Evolutionary conservation across 148 eudicot genomes (phyloP), one percentile per base, ranked within the genome.

Genomic region (Talinum fruticosum): DNA sequence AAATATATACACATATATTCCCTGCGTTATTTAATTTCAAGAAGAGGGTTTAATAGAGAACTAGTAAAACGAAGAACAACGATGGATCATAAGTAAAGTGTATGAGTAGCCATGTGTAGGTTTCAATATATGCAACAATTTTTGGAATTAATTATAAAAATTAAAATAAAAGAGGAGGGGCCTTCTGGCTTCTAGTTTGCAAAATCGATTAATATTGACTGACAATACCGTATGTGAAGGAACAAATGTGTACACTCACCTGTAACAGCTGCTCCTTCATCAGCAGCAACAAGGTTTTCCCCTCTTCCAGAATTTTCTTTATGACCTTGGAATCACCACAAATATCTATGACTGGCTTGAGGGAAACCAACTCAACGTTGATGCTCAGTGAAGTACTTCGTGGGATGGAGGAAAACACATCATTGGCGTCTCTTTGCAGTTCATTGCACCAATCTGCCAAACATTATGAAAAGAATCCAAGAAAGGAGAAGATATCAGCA

Each of bases 301-400:
- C 93, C 78, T 88, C 93, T 80, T 85, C 82, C 45, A 90, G 16
- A 54, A 88, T 85, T 84, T 88, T 90, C 88, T 90, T 88, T 35
- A 87, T 69, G 44, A 90, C 86, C 79, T 84, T 85, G 44, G 85
- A 85, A 84, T 90, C 93, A 76, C 88, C 88, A 74, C 85, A 82
- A 35, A 90, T 71, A 84, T 90, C 77, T 21, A 86, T 82, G 23
- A 90, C 91, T 66, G 85, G 81, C 84, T 88, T 90, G 51, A 87
- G 67, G 13, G 90, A 85, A 45, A 85, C 80, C 80, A 90, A 67
- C 66, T 85, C 88, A 64, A 87, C 62, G 67, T 83, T 76, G 76
- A 90, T 76, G 70, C 71, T 79, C 72, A 87, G 62, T 72, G 80
- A 73, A 82, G 89, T 78, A 82, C 77, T 78, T 79, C 81, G 87